Base-by-base conservation (phyloP, 768 basidiomycete genomes). In the Chalciporus chontae region DNA sequence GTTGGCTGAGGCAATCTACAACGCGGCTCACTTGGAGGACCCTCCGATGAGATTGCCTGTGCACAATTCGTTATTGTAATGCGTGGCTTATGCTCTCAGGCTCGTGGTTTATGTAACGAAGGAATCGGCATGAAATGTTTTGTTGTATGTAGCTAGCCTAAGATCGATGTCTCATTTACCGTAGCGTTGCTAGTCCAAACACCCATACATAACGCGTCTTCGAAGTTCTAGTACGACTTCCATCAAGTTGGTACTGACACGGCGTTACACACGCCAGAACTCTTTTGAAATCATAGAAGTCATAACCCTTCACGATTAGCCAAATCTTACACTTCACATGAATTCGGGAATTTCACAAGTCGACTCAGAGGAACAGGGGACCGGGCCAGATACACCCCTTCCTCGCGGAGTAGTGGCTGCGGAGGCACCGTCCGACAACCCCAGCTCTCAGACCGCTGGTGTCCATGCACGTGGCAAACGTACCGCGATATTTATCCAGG, bases 401-500 rank as follows among this genome's bases (percentile, higher is more conserved):
- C 34, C 29, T 29, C 24, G 21, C 38, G 43, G 32, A 32, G 18
- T 8, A 34, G 29, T 32, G 10, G 43, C 18, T 19, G 41, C 34
- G n/a, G 38, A 43, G 40, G 42, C 19, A 17, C 7, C 42, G 15
- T 39, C 15, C 21, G 44, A 37, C 18, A 21, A 39, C 31, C n/a
- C 26, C 42, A 24, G 34, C n/a, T 13, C 32, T 4, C 27, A 24
- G 40, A 18, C 19, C 37, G 8, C 40, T 2, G 40, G 43, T 23
- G 18, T 38, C 19, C 34, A 24, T 17, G 15, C n/a, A 19, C 34
- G 19, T 15, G 14, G 2, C 21, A 64, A 56, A 41, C 58, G 56
- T 41, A 66, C 61, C 2, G 51, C 59, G 15, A 55, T 80, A 38
- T 76, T 72, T 55, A 62, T 90, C 11, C 90, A 92, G 67, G 83